phyloP scores from a whole-genome alignment of 108 stramenopile species.

The Cyclotella choctawhatcheeana region DNA sequence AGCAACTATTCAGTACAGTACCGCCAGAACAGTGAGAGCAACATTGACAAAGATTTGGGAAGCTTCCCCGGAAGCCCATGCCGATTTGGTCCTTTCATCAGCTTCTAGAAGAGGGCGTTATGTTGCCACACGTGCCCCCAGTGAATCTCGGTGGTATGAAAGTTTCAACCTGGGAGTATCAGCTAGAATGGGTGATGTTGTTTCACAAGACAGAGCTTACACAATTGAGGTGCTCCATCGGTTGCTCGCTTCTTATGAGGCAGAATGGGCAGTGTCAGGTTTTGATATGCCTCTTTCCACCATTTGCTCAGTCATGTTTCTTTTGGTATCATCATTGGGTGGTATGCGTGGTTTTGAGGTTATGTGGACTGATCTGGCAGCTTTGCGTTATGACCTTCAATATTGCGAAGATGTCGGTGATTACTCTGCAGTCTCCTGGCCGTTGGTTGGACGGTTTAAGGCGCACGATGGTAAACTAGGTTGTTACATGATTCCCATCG shows the following conservation, averaged over 20 bases:
- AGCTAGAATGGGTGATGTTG: conserved; percentile 35
- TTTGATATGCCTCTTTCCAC: background rate
- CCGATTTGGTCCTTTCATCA: conserved; percentile 20
- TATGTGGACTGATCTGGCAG: conserved; percentile 18
- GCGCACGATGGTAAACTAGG: background rate
- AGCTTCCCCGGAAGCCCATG: conserved; percentile 10
- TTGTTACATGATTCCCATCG: conserved; percentile 25
- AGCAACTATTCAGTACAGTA: conserved; percentile 21
- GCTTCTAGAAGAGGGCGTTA: background rate
- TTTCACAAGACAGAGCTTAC: conserved; percentile 30
- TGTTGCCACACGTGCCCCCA: conserved; percentile 21
- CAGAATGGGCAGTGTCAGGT: conserved; percentile 1
- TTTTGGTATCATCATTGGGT: conserved; percentile 9
- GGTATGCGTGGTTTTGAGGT: conserved; percentile 16
- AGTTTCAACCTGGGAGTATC: conserved; percentile 6
- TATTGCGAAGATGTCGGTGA: conserved; percentile 11
- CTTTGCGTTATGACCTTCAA: background rate
- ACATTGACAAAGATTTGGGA: conserved; percentile 26
- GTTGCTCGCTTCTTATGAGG: conserved; percentile 19
- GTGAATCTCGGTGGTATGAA: conserved; percentile 32
- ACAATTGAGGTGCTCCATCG: conserved; percentile 23
- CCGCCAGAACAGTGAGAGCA: conserved; percentile 6
- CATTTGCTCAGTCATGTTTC: conserved; percentile 10
- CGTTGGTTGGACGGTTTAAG: conserved; percentile 13
- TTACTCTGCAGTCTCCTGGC: conserved; percentile 1